These are phyloP conservation scores for Mercurialis annua DNA, from an alignment of 345 rosid genomes.

Conservation along the genomic window DNA sequence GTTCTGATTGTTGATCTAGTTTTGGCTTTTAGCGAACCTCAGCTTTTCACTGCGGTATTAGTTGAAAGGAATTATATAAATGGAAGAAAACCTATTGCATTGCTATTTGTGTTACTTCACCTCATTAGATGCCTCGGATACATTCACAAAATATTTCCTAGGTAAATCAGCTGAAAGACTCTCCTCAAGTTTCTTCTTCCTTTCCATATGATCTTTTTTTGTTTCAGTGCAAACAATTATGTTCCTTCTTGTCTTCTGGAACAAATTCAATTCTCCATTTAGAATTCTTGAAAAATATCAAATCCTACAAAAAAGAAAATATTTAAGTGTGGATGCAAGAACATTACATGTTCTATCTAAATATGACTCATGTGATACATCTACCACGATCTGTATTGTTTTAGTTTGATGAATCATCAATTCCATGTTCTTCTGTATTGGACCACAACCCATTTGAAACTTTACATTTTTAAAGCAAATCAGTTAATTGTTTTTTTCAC, in stretches of 20 bases:
- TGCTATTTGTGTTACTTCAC: neutral
- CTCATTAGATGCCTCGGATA: neutral
- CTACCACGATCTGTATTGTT: neutral
- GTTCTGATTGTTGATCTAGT: neutral
- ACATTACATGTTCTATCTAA: neutral
- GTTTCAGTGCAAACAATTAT: neutral
- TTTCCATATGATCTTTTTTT: neutral
- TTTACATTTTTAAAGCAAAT: conserved; percentile 1
- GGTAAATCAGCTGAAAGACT: neutral
- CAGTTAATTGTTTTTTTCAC: neutral
- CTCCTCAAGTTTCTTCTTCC: neutral
- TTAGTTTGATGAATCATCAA: neutral
- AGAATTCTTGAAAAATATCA: neutral
- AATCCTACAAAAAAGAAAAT: neutral
- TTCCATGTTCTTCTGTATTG: neutral
- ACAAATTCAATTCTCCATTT: neutral
- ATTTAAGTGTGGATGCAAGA: neutral
- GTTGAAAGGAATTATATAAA: too few species aligned
- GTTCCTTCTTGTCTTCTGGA: conserved; percentile 3
- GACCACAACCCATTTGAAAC: neutral
- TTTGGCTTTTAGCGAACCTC: neutral
- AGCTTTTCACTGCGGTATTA: neutral
- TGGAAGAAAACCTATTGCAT: neutral
- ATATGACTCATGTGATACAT: neutral
- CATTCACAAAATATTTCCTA: neutral